Evolutionary conservation across 208 protist genomes (phyloP).

Genomic region (Wallacemonas collosoma): DNA sequence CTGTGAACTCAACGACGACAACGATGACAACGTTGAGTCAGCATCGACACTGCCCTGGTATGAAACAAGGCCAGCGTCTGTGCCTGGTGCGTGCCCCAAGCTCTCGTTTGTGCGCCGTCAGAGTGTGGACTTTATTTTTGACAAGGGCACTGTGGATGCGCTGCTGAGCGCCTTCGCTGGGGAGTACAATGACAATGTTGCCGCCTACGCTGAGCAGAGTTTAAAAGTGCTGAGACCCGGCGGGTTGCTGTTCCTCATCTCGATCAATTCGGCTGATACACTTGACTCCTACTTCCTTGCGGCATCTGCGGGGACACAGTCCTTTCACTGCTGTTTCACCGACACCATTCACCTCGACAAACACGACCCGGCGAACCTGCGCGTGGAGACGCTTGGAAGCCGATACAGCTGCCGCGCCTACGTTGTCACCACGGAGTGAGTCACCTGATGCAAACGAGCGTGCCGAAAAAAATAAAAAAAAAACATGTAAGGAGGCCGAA

Average conservation of each 20-base stretch:
- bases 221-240: slow-evolving; percentile 37
- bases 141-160: slow-evolving; percentile 69
- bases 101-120: slow-evolving; percentile 15
- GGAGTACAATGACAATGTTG: slow-evolving; percentile 59
- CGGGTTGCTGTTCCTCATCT: slow-evolving; percentile 55
- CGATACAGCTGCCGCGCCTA: slow-evolving; percentile 53
- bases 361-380: slow-evolving; percentile 23
- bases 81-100: not conserved
- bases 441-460: not conserved
- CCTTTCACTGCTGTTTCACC: slow-evolving; percentile 28
- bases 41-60: not conserved
- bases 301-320: slow-evolving; percentile 17
- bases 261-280: slow-evolving; percentile 59
- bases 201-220: slow-evolving; percentile 37
- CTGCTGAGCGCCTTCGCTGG: slow-evolving; percentile 63
- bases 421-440: slow-evolving; percentile 24
- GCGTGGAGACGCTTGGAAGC: slow-evolving; percentile 58
- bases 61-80: not conserved
- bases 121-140: slow-evolving; percentile 52
- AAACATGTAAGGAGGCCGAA: too few species aligned
- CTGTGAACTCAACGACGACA: slow-evolving; percentile 33
- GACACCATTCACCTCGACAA: slow-evolving; percentile 30
- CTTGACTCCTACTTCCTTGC: slow-evolving; percentile 50
- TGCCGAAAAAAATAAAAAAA: too few species aligned
- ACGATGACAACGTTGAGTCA: not conserved